These are phyloP conservation scores for Sphagnum fallax DNA, from an alignment of 228 moss, liverwort and hornwort species.

Conservation along the genomic window DNA sequence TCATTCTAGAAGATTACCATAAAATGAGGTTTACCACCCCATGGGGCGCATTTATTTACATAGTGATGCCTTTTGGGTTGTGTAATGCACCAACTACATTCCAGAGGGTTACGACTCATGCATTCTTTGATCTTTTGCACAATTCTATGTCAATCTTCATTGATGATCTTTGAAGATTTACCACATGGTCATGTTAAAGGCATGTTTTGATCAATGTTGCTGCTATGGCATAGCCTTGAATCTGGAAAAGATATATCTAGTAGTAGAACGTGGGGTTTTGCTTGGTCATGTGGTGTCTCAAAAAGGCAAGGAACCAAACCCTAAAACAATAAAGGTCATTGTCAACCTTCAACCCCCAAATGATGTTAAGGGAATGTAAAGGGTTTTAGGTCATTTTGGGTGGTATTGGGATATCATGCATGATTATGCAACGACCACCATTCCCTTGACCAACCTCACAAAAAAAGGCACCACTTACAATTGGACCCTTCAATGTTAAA, in stretches of 20 bases:
- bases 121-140: conserved; percentile 4
- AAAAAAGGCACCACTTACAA: neutral
- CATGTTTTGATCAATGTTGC: neutral
- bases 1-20: neutral
- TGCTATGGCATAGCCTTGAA: neutral
- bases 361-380: neutral
- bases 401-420: neutral
- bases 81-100: neutral
- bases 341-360: neutral
- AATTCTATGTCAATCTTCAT: conserved; percentile 5
- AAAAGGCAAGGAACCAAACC: neutral
- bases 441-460: neutral
- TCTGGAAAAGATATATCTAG: conserved; percentile 2
- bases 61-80: neutral
- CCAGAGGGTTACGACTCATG: neutral
- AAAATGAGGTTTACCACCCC: neutral
- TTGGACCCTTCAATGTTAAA: neutral
- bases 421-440: neutral
- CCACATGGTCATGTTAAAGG: neutral
- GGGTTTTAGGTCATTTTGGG: neutral
- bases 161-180: neutral
- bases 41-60: conserved; percentile 2
- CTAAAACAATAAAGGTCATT: neutral
- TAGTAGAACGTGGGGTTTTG: neutral
- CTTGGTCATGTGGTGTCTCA: conserved; percentile 7